Conservation (phyloP, 176 grass and related monocot species). For the Tillandsia leiboldiana region DNA sequence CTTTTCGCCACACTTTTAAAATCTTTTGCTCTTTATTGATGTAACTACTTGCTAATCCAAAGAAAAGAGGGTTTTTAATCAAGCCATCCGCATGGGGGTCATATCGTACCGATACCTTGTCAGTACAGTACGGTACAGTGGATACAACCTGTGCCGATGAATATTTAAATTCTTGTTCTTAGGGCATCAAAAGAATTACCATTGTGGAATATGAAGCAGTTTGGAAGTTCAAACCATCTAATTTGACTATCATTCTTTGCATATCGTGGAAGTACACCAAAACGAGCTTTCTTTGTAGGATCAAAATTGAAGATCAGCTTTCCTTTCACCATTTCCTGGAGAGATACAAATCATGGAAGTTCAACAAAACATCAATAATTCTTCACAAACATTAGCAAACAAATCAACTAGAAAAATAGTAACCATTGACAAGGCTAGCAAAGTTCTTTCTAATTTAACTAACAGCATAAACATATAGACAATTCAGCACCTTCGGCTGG, state of each 20-base stretch:
- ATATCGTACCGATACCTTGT: too few relatives aligned
- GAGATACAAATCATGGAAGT: constrained; percentile 14
- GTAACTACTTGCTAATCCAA: too few relatives aligned
- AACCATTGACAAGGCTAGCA: background rate
- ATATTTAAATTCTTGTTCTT: constrained; percentile 1
- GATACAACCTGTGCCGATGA: too few relatives aligned
- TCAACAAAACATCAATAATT: constrained; percentile 1
- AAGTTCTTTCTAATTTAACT: background rate
- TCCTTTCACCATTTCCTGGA: constrained; percentile 93
- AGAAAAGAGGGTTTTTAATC: too few relatives aligned
- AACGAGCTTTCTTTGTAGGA: constrained; percentile 76
- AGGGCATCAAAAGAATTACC: constrained; percentile 25
- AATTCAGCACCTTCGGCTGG: constrained; percentile 55
- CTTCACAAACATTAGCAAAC: background rate
- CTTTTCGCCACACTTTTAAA: too few relatives aligned
- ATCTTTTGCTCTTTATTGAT: too few relatives aligned
- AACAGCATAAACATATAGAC: background rate
- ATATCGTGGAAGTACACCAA: constrained; percentile 75
- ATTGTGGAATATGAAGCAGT: constrained; percentile 97
- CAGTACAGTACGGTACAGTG: too few relatives aligned
- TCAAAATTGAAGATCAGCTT: constrained; percentile 90
- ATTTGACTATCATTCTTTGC: constrained; percentile 73
- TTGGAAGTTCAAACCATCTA: constrained; percentile 98
- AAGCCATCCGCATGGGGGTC: too few relatives aligned
- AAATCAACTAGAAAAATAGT: background rate